phyloP scores from a whole-genome alignment of 1,284 basidiomycete genomes.

The Leccinum pachyderme region DNA sequence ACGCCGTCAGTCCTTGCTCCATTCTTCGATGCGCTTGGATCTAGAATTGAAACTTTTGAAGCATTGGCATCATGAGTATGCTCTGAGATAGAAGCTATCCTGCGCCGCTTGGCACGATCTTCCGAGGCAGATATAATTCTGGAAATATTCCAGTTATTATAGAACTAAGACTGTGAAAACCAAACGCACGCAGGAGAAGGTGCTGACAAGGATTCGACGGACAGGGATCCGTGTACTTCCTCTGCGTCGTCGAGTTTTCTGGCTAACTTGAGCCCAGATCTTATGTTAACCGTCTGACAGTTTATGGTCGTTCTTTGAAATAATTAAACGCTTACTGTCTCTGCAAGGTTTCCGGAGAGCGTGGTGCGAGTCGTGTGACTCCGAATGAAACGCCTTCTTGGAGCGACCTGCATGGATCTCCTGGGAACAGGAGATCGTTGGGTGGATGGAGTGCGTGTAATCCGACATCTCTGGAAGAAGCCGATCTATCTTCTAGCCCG shows the following conservation, averaged over 20 bases:
- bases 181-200: conserved; percentile 14
- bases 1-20: conserved; percentile 3
- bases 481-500: background rate
- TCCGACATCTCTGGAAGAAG: background rate
- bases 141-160: conserved; percentile 1
- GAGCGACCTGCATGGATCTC: background rate
- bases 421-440: background rate
- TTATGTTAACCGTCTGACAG: background rate
- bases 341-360: background rate
- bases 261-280: background rate
- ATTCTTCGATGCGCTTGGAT: conserved; percentile 3
- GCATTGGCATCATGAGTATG: background rate
- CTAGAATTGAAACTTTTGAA: background rate
- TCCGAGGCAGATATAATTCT: conserved; percentile 1
- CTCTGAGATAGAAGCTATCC: conserved; percentile 3
- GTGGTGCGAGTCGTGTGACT: background rate
- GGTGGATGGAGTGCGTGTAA: background rate
- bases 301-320: background rate
- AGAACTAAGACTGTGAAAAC: background rate
- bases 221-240: background rate
- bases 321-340: conserved; percentile 13
- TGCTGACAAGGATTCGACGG: background rate
- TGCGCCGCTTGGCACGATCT: conserved; percentile 11
- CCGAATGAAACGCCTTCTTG: conserved; percentile 1
- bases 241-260: background rate